Evolutionary conservation across 441 rosid species (phyloP).

Genomic region (Syzygium malaccense): DNA sequence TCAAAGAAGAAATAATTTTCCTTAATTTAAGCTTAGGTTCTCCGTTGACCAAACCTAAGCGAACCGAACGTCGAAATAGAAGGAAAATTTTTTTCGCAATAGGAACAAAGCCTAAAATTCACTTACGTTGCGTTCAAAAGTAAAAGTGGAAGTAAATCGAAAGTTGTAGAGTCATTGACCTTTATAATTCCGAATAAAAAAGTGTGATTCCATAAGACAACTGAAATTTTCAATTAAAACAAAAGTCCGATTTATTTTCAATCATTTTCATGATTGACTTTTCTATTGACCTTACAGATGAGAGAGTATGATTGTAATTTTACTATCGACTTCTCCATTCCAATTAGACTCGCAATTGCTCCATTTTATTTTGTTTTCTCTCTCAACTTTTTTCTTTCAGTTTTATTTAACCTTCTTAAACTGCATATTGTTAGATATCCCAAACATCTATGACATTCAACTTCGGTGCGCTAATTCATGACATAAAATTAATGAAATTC

Average conservation of each 20-base stretch:
- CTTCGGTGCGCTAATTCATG: not conserved
- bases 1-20: no score
- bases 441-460: not conserved
- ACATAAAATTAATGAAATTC: not conserved
- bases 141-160: not conserved
- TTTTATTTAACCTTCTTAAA: not conserved
- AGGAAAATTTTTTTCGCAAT: no score
- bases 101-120: no score
- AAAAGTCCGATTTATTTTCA: not conserved
- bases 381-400: not conserved
- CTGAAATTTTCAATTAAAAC: not conserved
- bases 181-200: not conserved
- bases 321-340: not conserved
- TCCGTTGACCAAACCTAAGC: no score
- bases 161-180: not conserved
- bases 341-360: not conserved
- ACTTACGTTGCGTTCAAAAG: not conserved
- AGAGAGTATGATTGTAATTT: not conserved
- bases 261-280: not conserved
- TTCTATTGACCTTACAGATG: not conserved
- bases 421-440: not conserved
- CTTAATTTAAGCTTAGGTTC: no score
- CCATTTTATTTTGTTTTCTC: not conserved
- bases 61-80: no score
- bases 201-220: not conserved